Evolutionary conservation across 257 asterid species (phyloP).

Genomic region (Rehmannia glutinosa): DNA sequence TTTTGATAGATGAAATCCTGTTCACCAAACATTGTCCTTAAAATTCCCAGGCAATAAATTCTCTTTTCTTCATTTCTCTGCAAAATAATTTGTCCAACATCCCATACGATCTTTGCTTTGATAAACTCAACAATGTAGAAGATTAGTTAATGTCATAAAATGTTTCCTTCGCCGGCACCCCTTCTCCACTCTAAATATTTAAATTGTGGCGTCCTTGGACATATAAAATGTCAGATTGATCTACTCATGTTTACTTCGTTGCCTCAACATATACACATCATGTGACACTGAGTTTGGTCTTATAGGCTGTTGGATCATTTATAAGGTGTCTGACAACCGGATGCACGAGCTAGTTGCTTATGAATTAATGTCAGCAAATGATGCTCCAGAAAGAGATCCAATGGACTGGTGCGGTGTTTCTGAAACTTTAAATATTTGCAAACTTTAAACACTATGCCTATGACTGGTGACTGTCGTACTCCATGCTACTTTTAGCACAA

Average conservation of each 20-base stretch:
- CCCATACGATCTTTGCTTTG: too few species aligned
- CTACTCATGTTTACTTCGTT: neutral
- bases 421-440: neutral
- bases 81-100: neutral
- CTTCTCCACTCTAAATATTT: neutral
- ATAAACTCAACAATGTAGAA: too few species aligned
- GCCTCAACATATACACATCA: neutral
- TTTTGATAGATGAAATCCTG: neutral
- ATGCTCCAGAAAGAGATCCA: slow-evolving; percentile 96
- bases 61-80: neutral
- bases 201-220: neutral
- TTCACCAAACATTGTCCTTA: neutral
- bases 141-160: neutral
- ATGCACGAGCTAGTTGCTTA: slow-evolving; percentile 65
- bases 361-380: slow-evolving; percentile 95
- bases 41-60: neutral
- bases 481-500: neutral
- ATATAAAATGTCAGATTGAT: neutral
- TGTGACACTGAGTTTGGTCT: slow-evolving; percentile 21
- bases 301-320: slow-evolving; percentile 89
- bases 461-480: neutral
- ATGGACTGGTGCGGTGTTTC: slow-evolving; percentile 69
- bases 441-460: neutral
- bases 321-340: slow-evolving; percentile 48
- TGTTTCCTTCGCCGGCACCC: neutral